Evolutionary conservation across 2,329 filamentous ascomycete species (phyloP).

Genomic region (Aaosphaeria arxii): DNA sequence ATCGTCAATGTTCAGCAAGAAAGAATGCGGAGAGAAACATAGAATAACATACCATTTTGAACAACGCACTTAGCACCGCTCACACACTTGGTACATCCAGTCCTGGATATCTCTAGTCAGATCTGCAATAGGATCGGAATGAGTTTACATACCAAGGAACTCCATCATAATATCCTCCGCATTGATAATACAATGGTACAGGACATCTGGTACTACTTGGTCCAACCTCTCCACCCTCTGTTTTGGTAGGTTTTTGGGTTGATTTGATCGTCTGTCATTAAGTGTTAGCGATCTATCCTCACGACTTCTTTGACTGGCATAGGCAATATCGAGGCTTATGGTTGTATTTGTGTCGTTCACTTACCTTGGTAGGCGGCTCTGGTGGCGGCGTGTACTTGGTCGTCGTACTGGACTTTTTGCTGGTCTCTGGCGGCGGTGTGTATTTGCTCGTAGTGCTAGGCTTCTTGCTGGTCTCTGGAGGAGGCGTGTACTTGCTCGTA

Average conservation of each 20-base stretch:
- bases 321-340: not conserved
- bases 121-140: too few species aligned
- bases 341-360: not conserved
- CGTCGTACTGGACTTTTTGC: slow-evolving; percentile 1
- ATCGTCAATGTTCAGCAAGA: not conserved
- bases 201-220: slow-evolving; percentile 29
- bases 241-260: slow-evolving; percentile 8
- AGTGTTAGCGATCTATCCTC: not conserved
- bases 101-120: slow-evolving; percentile 1
- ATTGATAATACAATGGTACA: slow-evolving; percentile 29
- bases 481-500: slow-evolving; percentile 9
- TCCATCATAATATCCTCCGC: slow-evolving; percentile 22
- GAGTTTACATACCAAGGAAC: slow-evolving; percentile 10
- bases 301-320: not conserved
- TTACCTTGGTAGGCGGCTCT: slow-evolving; percentile 8
- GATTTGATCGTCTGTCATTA: slow-evolving; percentile 9
- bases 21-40: not conserved
- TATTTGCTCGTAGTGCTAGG: not conserved
- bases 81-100: slow-evolving; percentile 24
- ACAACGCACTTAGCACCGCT: slow-evolving; percentile 20
- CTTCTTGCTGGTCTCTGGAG: not conserved
- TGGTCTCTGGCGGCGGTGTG: not conserved
- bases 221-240: slow-evolving; percentile 12
- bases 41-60: slow-evolving; percentile 23
- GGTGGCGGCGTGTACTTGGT: slow-evolving; percentile 9